These are phyloP conservation scores for Penicillium maclennaniae DNA, from an alignment of 495 filamentous ascomycete species.

Conservation along the genomic window DNA sequence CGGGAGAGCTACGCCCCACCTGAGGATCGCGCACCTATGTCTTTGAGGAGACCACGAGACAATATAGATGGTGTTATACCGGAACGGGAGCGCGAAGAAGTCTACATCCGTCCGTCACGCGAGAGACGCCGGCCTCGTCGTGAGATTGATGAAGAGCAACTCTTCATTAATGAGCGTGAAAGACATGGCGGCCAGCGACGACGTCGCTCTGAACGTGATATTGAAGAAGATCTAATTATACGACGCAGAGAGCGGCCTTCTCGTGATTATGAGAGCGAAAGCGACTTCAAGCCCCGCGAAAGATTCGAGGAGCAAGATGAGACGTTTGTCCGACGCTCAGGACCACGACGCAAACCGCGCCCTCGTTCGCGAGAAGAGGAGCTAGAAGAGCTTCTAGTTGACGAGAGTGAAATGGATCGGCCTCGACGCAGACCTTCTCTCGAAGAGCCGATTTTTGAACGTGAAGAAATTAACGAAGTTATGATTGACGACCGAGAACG, in stretches of 20 bases:
- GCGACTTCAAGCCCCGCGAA: slow-evolving; percentile 26
- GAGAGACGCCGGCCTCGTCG: slow-evolving; percentile 7
- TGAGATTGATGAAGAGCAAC: slow-evolving; percentile 29
- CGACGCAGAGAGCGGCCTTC: slow-evolving; percentile 19
- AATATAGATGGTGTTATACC: slow-evolving; percentile 19
- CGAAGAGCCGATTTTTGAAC: neutral
- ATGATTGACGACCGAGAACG: slow-evolving; percentile 11
- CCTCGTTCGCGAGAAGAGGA: slow-evolving; percentile 1
- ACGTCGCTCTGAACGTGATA: slow-evolving; percentile 20
- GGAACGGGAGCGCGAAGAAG: slow-evolving; percentile 29
- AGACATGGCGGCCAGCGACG: slow-evolving; percentile 14
- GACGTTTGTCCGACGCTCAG: slow-evolving; percentile 6
- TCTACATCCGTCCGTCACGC: slow-evolving; percentile 18
- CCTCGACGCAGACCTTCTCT: neutral
- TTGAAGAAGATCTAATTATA: slow-evolving; percentile 26
- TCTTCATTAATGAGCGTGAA: slow-evolving; percentile 26
- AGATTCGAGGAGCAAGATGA: slow-evolving; percentile 22
- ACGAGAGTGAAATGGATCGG: slow-evolving; percentile 7
- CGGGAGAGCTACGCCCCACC: slow-evolving; percentile 18
- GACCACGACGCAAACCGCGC: slow-evolving; percentile 9
- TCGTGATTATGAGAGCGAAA: slow-evolving; percentile 22
- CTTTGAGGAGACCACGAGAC: slow-evolving; percentile 19
- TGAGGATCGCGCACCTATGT: slow-evolving; percentile 21
- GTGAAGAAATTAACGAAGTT: neutral
- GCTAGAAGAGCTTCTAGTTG: slow-evolving; percentile 11